Conservation (phyloP, 805 yeast species). For the Monosporozyma yasuniensis region DNA sequence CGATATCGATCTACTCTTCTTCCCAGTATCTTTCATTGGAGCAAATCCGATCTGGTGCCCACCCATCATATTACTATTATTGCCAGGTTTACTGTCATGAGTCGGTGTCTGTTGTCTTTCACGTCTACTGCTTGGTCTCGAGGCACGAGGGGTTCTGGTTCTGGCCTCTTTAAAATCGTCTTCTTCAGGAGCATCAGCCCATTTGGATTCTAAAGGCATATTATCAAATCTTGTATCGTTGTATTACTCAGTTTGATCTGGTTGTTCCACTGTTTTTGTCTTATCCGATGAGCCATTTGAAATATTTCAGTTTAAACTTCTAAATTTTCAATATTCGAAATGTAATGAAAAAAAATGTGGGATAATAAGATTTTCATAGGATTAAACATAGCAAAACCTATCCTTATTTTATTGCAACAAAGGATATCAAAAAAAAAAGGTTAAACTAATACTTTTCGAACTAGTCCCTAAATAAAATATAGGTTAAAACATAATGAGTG, state of each 20-base stretch:
- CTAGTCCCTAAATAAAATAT: not conserved
- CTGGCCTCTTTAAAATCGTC: not conserved
- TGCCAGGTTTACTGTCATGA: not conserved
- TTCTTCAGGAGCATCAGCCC: slow-evolving; percentile 21
- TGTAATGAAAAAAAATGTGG: not conserved
- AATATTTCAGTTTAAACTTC: not conserved
- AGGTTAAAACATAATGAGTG: not conserved
- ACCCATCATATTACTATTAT: not conserved
- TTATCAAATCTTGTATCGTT: not conserved
- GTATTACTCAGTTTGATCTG: not conserved
- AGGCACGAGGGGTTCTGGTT: not conserved
- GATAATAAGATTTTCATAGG: not conserved
- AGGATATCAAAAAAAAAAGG: not conserved
- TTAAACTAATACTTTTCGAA: not conserved
- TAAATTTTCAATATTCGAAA: not conserved
- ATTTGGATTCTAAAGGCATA: slow-evolving; percentile 24
- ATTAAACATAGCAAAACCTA: not conserved
- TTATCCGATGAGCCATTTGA: not conserved
- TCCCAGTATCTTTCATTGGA: not conserved
- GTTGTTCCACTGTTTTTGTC: not conserved
- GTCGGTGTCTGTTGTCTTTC: not conserved
- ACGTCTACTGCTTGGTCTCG: not conserved
- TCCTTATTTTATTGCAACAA: not conserved
- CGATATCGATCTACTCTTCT: not conserved
- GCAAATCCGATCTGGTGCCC: slow-evolving; percentile 1